Base-by-base conservation (phyloP, 1,284 basidiomycete genomes). In the Heterobasidion parviporum region DNA sequence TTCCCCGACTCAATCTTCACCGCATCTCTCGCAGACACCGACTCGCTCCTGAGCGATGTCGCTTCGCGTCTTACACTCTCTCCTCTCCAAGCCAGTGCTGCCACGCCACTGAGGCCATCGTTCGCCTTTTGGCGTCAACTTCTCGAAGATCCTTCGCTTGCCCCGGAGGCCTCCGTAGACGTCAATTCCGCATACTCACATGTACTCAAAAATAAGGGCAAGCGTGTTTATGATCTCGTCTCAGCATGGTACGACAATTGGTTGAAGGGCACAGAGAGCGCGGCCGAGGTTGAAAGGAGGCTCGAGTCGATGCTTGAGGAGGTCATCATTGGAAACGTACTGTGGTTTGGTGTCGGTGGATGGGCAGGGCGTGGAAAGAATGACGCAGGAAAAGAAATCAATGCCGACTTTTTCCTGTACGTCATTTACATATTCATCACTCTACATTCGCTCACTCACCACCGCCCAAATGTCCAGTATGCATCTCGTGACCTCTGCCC, bases 241-340 rank as follows among this genome's bases (percentile, higher is more conserved):
- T 65, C 71, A 5, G 70, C 75, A 59, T 87, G 83, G 85, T 69
- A 66, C 14, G 68, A 77, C 7, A 68, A 72, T 46, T 63, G 71
- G 18, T 57, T 66, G 1, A 65, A 65, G 8, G 55, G 65, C 66
- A 60, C 59, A 3, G 66, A 65, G 8, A 57, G 68, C 2, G 67
- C 68, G 6, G 61, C 61, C 14, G 71, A 74, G 12, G 58, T 76
- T 12, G 61, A 62, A 56, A 54, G 50, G 50, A 54, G 57, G 26
- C 52, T 62, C 6, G 70, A 70, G 54, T 63, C 68, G 18, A 74
- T 77, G 53, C 63, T 77, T 36, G 77, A 79, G 58, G 74, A 80
- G 54, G 63, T 80, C 6, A 64, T 67, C 20, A 78, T 76, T 73
- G 65, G 69, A 32, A 72, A 68, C 36, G 65, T 59, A 2, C 58